Percentiles rank a stretch among this genome's conserved stretches.
Conservation (phyloP, 2,329 filamentous ascomycete genomes). For the Penicillium crustosum region DNA sequence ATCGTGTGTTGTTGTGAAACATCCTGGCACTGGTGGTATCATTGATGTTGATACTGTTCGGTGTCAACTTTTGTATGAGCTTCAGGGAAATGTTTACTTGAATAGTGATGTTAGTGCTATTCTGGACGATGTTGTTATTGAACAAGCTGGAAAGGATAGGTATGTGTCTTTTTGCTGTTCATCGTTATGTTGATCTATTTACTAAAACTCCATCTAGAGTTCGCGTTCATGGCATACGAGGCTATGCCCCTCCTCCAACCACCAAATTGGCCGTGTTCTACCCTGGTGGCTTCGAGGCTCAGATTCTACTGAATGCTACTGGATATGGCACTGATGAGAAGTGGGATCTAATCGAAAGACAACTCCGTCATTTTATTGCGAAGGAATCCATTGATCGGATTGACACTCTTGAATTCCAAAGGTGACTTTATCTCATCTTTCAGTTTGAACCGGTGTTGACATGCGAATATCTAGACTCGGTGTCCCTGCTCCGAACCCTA, state of each 20-base stretch:
- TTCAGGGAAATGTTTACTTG: constrained; percentile 51
- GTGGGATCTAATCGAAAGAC: constrained; percentile 51
- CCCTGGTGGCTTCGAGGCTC: constrained; percentile 49
- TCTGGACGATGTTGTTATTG: constrained; percentile 37
- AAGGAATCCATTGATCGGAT: constrained; percentile 43
- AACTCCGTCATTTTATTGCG: constrained; percentile 48
- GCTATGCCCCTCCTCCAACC: constrained; percentile 49
- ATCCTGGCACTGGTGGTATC: constrained; percentile 46
- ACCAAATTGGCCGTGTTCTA: constrained; percentile 56
- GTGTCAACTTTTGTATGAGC: constrained; percentile 52
- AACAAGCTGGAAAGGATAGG: constrained; percentile 37
- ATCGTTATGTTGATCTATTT: too few relatives aligned
- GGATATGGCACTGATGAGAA: constrained; percentile 53
- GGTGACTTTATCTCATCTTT: constrained; percentile 23
- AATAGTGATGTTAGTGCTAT: constrained; percentile 50
- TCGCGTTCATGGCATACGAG: constrained; percentile 43
- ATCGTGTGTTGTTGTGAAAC: constrained; percentile 51
- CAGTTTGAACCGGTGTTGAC: not conserved
- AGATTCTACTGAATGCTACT: constrained; percentile 48
- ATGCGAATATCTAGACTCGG: constrained; percentile 30
- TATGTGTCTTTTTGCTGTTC: constrained; percentile 4
- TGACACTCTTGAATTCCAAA: constrained; percentile 56
- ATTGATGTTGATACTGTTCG: constrained; percentile 44
- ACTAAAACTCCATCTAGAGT: constrained; percentile 31
- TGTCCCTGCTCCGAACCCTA: constrained; percentile 40